phyloP scores from a whole-genome alignment of 495 filamentous ascomycete genomes.

The Parathielavia hyrcaniae region DNA sequence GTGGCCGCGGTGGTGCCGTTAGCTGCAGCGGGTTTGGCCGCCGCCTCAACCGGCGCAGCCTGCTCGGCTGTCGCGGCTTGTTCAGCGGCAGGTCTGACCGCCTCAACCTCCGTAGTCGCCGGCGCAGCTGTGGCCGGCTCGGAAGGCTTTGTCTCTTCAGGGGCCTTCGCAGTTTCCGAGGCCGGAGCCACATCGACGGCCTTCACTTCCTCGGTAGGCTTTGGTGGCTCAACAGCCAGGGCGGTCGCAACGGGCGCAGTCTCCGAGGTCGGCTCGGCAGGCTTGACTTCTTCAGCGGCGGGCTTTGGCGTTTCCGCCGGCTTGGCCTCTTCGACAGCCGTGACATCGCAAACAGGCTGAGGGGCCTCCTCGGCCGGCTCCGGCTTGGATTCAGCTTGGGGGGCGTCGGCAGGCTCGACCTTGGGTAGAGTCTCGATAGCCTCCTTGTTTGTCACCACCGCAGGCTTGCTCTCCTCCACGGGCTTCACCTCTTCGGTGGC shows the following conservation, averaged over 20 bases:
- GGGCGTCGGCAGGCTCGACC: background rate
- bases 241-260: slow-evolving; percentile 1
- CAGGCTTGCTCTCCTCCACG: slow-evolving; percentile 1
- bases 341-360: background rate
- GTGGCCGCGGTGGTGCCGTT: slow-evolving; percentile 26
- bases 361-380: slow-evolving; percentile 2
- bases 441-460: background rate
- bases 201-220: slow-evolving; percentile 20
- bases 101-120: background rate
- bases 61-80: slow-evolving; percentile 2
- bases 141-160: slow-evolving; percentile 6
- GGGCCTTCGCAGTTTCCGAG: background rate
- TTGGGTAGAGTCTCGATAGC: background rate
- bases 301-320: slow-evolving; percentile 9
- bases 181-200: slow-evolving; percentile 9
- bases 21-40: slow-evolving; percentile 16
- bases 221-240: slow-evolving; percentile 5
- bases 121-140: background rate
- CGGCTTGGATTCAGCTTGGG: background rate
- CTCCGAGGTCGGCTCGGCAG: slow-evolving; percentile 8
- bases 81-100: background rate
- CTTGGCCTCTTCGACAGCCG: slow-evolving; percentile 11
- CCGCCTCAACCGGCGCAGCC: slow-evolving; percentile 51
- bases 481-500: slow-evolving; percentile 46
- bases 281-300: slow-evolving; percentile 10